Base-by-base conservation (phyloP, 352 stramenopile species). In the Phytophthora pini region DNA sequence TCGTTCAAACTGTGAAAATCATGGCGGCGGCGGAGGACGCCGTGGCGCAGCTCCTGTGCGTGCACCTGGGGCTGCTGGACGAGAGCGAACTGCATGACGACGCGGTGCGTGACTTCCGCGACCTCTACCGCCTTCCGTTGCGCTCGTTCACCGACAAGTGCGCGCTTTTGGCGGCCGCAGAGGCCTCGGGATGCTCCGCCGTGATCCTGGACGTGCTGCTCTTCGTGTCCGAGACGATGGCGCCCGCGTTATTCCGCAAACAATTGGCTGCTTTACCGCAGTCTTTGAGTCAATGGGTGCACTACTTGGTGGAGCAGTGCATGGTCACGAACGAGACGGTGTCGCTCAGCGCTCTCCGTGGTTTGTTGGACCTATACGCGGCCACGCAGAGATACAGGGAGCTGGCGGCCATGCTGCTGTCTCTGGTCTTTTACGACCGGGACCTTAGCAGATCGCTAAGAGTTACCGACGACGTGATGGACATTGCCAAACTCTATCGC, bases 221-320 rank as follows among this genome's bases (percentile, higher is more conserved):
- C 9, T 94, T 90, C 65, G 60, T 90, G 17, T 90, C 80, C 52
- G 83, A 92, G 67, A 94, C 86, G 29, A 87, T 94, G 86, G 72
- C 83, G 38, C 75, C 70, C 27, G 44, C 56, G 2, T 52, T 79
- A 15, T 89, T 94, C 56, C 70, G 73, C 20, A 71, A 65, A 1
- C 80, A 91, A 54, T 53, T 94, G 24, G 67, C 68, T 8, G 45
- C 38, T 0, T 53, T 79, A 13, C 74, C 80, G 0, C 29, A 83
- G 22, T 69, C 79, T 5, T 48, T 88, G 24, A 77, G 77, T 29
- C 86, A 91, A 53, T 94, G 86, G 86, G 72, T 89, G 8, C 68
- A 89, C 61, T 90, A 94, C 61, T 44, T 87, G 4, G 61, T 79
- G 20, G 79, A 92, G 59, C 70, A 85, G 59, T 82, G 70, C 40